A percentile compares a stretch with the other conserved stretches of the same genome.
Conservation (phyloP, 2,329 filamentous ascomycete species). For the Byssochlamys sp. region DNA sequence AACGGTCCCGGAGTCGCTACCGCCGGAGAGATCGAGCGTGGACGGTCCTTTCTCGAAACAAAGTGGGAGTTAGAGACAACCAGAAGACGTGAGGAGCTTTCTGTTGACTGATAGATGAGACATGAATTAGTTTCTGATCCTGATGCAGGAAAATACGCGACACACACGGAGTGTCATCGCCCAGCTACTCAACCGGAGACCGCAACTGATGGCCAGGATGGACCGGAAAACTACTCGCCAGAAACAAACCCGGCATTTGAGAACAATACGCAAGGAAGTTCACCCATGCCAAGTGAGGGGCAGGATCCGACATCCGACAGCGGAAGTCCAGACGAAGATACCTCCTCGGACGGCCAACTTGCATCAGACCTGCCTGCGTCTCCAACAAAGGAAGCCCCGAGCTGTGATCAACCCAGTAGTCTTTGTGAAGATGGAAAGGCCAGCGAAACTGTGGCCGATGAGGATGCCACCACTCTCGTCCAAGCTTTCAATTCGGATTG, state of each 20-base stretch:
- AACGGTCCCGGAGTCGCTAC: constrained; percentile 4
- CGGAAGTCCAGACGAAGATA: neutral
- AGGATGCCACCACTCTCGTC: neutral
- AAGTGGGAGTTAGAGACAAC: constrained; percentile 29
- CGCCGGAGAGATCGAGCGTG: constrained; percentile 11
- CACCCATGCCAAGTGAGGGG: neutral
- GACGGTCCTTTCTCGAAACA: constrained; percentile 31
- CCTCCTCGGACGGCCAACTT: neutral
- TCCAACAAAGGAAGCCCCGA: neutral
- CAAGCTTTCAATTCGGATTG: neutral
- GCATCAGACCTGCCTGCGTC: neutral
- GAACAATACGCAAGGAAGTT: neutral
- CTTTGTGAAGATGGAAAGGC: neutral
- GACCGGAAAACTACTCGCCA: neutral
- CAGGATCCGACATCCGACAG: neutral
- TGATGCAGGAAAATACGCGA: constrained; percentile 1
- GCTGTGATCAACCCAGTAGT: neutral
- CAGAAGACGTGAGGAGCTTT: constrained; percentile 20
- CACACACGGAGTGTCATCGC: neutral
- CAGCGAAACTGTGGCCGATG: neutral
- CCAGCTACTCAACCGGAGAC: neutral
- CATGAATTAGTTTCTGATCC: constrained; percentile 5
- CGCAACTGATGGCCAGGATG: neutral
- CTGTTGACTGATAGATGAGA: constrained; percentile 1
- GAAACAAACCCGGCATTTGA: neutral